Evolutionary conservation across 2,329 filamentous ascomycete species (phyloP).

Genomic region (Colletotrichum spinosum): DNA sequence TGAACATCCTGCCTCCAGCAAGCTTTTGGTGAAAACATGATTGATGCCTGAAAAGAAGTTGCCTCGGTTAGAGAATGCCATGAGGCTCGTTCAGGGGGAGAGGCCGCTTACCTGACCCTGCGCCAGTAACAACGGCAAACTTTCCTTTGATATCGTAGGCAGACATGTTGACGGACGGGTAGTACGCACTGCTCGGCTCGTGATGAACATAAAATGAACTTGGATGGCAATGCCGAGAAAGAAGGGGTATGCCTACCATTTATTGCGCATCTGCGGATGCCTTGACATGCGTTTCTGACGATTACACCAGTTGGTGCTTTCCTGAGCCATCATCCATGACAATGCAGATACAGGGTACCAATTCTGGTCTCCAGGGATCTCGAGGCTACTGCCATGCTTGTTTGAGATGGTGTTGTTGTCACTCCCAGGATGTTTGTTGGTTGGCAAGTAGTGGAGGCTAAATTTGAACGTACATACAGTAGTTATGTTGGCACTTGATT

Average conservation of each 20-base stretch:
- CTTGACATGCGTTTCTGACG: too few species aligned
- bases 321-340: too few species aligned
- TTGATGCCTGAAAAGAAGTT: constrained; percentile 39
- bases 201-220: background rate
- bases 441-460: too few species aligned
- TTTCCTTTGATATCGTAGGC: background rate
- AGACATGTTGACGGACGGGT: background rate
- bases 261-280: too few species aligned
- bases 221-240: background rate
- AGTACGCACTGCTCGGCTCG: background rate
- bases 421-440: too few species aligned
- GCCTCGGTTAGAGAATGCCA: background rate
- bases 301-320: too few species aligned
- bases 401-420: too few species aligned
- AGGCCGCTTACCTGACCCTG: constrained; percentile 3
- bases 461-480: too few species aligned
- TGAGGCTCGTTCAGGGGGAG: background rate
- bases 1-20: constrained; percentile 42
- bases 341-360: too few species aligned
- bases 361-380: too few species aligned
- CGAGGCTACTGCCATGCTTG: too few species aligned
- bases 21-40: constrained; percentile 37
- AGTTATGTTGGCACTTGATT: too few species aligned
- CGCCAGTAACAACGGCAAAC: constrained; percentile 1
- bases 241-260: background rate